Percentiles rank a stretch among this genome's conserved stretches.
Evolutionary conservation across 129 eudicot genomes (phyloP).

Genomic region (Chrysanthemum seticuspe): DNA sequence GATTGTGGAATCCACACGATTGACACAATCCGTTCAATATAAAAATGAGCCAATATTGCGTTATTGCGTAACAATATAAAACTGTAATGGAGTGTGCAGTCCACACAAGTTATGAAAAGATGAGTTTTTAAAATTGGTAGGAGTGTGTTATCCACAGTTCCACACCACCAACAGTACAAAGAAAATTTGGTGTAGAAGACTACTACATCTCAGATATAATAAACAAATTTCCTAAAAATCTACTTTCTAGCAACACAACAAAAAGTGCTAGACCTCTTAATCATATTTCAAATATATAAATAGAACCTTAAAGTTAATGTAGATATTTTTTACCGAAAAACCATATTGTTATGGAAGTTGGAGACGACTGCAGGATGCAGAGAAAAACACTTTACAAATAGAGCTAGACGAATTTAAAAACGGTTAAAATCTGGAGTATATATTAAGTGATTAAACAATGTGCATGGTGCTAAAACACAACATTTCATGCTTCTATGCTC

Average conservation of each 20-base stretch:
- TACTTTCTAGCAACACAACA: background rate
- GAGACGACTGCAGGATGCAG: too few relatives aligned
- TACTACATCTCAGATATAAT: background rate
- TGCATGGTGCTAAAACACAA: too few relatives aligned
- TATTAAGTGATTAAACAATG: too few relatives aligned
- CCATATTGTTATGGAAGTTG: too few relatives aligned
- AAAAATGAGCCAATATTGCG: background rate
- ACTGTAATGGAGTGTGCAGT: constrained; percentile 1
- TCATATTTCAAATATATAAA: too few relatives aligned
- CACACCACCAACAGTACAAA: background rate
- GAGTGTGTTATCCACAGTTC: background rate
- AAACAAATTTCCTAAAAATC: background rate
- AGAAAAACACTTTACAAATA: too few relatives aligned
- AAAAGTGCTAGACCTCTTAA: too few relatives aligned
- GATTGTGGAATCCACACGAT: constrained; percentile 24
- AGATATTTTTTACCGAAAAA: too few relatives aligned
- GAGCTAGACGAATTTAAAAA: too few relatives aligned
- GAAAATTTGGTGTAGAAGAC: background rate
- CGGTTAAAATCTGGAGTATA: too few relatives aligned
- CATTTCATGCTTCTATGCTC: too few relatives aligned
- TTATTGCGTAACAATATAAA: background rate
- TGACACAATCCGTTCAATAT: background rate
- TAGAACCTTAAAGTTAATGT: too few relatives aligned
- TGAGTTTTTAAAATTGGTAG: background rate
- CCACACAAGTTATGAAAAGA: background rate